Percentiles rank a stretch among this genome's conserved stretches.
Conservation (phyloP, 1,284 basidiomycete genomes). For the Porogramme epimiltina region DNA sequence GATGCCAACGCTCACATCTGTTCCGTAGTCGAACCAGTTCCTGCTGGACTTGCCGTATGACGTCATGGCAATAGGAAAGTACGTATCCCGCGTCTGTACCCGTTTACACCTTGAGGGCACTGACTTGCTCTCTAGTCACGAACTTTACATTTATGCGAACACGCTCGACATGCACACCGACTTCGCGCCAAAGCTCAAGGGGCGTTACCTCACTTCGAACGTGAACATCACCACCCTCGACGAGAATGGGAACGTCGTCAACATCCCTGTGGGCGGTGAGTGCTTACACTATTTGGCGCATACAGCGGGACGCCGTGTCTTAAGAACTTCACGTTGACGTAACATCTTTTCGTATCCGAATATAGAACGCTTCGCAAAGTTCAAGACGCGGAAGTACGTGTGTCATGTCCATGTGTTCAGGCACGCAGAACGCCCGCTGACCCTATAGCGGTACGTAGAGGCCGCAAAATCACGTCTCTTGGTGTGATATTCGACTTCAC, state of each 20-base stretch:
- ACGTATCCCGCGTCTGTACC: constrained; percentile 29
- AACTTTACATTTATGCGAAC: constrained; percentile 80
- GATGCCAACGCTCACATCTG: constrained; percentile 1
- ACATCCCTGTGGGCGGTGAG: constrained; percentile 65
- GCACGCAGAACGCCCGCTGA: not conserved
- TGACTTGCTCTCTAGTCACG: constrained; percentile 54
- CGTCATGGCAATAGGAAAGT: constrained; percentile 85
- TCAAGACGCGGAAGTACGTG: constrained; percentile 67
- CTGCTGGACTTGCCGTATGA: constrained; percentile 81
- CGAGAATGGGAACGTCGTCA: constrained; percentile 48
- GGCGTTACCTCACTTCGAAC: constrained; percentile 83
- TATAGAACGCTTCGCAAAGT: constrained; percentile 69
- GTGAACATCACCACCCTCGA: constrained; percentile 78
- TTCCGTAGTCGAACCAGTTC: constrained; percentile 63
- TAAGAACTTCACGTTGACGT: not conserved
- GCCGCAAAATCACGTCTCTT: constrained; percentile 74
- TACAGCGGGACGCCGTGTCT: not conserved
- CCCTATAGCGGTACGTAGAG: constrained; percentile 40
- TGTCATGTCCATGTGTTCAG: not conserved
- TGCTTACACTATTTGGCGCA: not conserved
- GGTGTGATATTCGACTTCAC: constrained; percentile 82
- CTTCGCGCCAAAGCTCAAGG: constrained; percentile 71
- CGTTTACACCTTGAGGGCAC: not conserved
- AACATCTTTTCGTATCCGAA: not conserved
- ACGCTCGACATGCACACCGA: constrained; percentile 81